Percentiles rank a stretch among this genome's conserved stretches.
These are phyloP conservation scores for Carex arenaria DNA, from an alignment of 202 grass and related monocot species.

Conservation along the genomic window DNA sequence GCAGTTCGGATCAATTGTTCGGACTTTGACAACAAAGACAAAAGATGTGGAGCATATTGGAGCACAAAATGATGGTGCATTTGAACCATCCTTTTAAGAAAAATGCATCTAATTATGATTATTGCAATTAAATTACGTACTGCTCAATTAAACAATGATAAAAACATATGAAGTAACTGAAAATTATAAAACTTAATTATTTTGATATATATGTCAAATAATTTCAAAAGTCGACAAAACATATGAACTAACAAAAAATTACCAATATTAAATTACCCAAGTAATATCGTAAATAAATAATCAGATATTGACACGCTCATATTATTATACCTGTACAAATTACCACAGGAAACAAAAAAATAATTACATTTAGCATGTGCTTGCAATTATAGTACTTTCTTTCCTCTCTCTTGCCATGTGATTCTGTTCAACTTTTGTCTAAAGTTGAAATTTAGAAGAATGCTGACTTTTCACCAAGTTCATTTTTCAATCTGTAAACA, in stretches of 20 bases:
- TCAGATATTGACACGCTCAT: not conserved
- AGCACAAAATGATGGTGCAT: no score
- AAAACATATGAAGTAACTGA: not conserved
- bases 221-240: not conserved
- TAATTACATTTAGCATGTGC: not conserved
- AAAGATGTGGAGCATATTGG: no score
- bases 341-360: not conserved
- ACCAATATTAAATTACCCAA: not conserved
- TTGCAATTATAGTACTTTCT: not conserved
- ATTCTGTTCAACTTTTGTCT: not conserved
- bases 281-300: not conserved
- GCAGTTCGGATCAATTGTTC: no score
- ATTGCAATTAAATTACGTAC: not conserved
- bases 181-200: not conserved
- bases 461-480: not conserved
- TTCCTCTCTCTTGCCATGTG: not conserved
- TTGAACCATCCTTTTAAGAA: no score
- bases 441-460: conserved; percentile 3
- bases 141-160: not conserved
- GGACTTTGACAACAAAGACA: no score
- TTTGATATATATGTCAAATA: not conserved
- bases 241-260: not conserved
- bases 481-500: not conserved
- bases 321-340: not conserved
- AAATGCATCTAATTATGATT: not conserved